Base-by-base conservation (phyloP, 2,329 filamentous ascomycete species). In the Thielaviopsis punctulata region DNA sequence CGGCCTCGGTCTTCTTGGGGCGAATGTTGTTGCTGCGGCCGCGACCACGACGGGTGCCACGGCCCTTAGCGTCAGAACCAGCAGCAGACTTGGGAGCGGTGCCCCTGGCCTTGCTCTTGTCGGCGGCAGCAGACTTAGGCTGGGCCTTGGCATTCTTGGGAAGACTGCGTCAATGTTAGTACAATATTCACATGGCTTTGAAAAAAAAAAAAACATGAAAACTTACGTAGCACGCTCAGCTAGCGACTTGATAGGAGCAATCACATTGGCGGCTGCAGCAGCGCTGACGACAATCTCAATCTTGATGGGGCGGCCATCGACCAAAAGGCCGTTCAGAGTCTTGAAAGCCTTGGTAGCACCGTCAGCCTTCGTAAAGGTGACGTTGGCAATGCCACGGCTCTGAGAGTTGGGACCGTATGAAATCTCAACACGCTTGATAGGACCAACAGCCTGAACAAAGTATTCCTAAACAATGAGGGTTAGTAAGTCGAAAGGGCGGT, bases 241-340 rank as follows among this genome's bases (percentile, higher is more conserved):
- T 43, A 96, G 77, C 15, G 80, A 74, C 74, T 84, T 79, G 3
- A 79, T 72, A 45, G 79, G 68, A 1, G 83, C 77, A 46, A 77
- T 73, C 19, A 86, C 75, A 57, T 79, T 73, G 33, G 84, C 79
- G 46, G 82, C 80, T 59, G 79, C 77, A 45, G 80, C 79, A 48
- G 85, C 85, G 63, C 86, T 84, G 57, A 95, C 78, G 52, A 98
- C 79, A 57, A 98, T 82, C 68, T 96, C 90, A 61, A 98, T 88
- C 80, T 90, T 95, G 72, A 98, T 90, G 23, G 88, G 85, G 59
- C 81, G 80, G 62, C 82, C 82, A 68, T 98, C 92, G 55, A 98
- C 88, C 52, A 92, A 79, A 55, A 95, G 78, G 57, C 88, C 88
- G 62, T 98, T 93, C 60, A 94, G 73, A 57, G 83, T 79, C 62